Base-by-base conservation (phyloP, 257 asterid species). In the Mitragyna speciosa region DNA sequence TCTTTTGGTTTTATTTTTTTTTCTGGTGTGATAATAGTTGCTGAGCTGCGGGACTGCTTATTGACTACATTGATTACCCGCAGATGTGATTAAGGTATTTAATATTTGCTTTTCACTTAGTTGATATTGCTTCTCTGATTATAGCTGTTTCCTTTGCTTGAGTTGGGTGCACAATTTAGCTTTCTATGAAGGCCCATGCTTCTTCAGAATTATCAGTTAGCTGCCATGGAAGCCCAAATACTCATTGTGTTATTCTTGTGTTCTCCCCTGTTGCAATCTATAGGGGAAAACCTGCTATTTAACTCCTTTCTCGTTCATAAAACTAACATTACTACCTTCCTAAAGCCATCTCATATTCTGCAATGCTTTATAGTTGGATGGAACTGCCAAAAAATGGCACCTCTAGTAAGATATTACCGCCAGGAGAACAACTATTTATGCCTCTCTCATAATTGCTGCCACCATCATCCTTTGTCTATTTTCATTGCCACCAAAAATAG, bases 51-150 rank as follows among this genome's bases (percentile, higher is more conserved):
- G 85, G 78, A 39, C 80, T 79, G 76, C 79, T 80, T 70, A 19
- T 67, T 83, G 61, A 81, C 88, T 76, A 69, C 85, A 75, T 80
- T 78, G 82, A 78, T 81, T 82, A 81, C 78, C 81, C 24, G 72
- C 83, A 78, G 76, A 74, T 48, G 59, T 79, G 72, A 58, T 77
- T 70, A 83, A 86, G 88, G 89, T 86, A 83, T 78, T 31, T 52
- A 39, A 6, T 20, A 52, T 52, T 54, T 73, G 30, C 31, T 65
- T 70, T 54, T 73, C 45, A 24, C 61, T 54, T n/a, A 20, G n/a
- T 33, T 17, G 24, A 71, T 71, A 4, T 61, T 76, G 61, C 20
- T 56, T 58, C 45, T 52, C 48, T 64, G 70, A n/a, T 36, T 36
- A 36, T 69, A 2, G 45, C 51, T 54, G 65, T 69, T 52, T 70